Evolutionary conservation across 345 rosid species (phyloP), one percentile per base, ranked within the genome.

Genomic region (Adansonia digitata): DNA sequence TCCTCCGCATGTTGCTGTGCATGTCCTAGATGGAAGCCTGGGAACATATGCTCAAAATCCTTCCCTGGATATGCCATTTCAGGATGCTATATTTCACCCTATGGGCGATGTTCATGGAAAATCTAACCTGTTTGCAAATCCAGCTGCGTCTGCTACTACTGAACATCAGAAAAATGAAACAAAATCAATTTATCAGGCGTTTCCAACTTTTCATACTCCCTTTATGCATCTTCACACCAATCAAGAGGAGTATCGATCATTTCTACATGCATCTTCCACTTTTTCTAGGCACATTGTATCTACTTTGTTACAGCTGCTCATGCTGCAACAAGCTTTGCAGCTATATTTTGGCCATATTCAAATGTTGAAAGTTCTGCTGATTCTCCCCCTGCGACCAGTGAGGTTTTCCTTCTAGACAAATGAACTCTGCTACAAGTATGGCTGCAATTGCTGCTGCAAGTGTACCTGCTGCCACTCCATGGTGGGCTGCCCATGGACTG

Each of bases 401-500:
- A 70, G 76, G 82, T 53, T 82, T 78, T 67, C 79, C 79, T 74
- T 73, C 85, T 63, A 67, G 80, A 62, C 91, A 81, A 73, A 80
- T 82, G 75, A 85, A 77, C 83, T 79, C 88, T 70, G 81, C 83
- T 73, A 86, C 96, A 20, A 81, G 87, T 82, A 77, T 87, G 87
- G 87, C 92, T 66, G 90, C 92, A 61, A 81, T 94, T 79, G 97
- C 90, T 61, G 94, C 91, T 77, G 91, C 98, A 67, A 94, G 94
- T 53, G 94, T 94, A 62, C 93, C 97, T 57, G 98, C 98, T 79
- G 98, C 98, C 75, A 86, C 91, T 78, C 97, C 98, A 40, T 94
- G 98, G 98, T 94, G 98, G 98, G 91, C 94, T 29, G 93, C 98
- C 66, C 93, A 94, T 70, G 98, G 97, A 40, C 69, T 94, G 76